phyloP scores from a whole-genome alignment of 805 yeast species.

The Candida yuanshanica region DNA sequence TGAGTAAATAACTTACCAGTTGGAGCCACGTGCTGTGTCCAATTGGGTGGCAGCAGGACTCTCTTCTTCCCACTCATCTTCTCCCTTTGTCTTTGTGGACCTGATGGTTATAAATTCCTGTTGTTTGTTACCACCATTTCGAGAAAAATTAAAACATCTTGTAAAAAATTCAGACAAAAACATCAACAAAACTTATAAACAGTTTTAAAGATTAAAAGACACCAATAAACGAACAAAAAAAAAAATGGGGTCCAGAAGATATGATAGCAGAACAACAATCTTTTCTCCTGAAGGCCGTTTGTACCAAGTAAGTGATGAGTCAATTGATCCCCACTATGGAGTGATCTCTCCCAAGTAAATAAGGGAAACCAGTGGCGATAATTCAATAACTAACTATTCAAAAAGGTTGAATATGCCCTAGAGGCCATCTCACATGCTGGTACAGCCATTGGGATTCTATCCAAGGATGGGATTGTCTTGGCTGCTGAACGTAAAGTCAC shows the following conservation, averaged over 20 bases:
- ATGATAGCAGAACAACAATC: constrained; percentile 97
- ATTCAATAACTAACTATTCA: constrained; percentile 2
- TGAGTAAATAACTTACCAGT: constrained; percentile 20
- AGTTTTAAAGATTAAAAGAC: not conserved
- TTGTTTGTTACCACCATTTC: not conserved
- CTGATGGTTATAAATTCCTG: not conserved
- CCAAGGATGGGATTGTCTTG: constrained; percentile 83
- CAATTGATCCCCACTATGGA: not conserved
- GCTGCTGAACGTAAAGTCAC: constrained; percentile 98
- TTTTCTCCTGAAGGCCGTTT: constrained; percentile 98
- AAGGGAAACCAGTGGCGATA: not conserved
- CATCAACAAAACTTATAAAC: not conserved
- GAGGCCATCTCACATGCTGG: constrained; percentile 98
- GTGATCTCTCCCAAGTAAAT: not conserved
- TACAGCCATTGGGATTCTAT: constrained; percentile 90
- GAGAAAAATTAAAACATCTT: not conserved
- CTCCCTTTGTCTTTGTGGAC: too few species aligned
- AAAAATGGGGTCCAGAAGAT: constrained; percentile 81
- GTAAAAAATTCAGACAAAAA: constrained; percentile 2
- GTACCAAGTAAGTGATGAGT: constrained; percentile 61
- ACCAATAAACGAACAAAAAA: not conserved
- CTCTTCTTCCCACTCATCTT: not conserved
- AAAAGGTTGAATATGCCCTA: constrained; percentile 84
- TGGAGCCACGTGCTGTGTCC: constrained; percentile 35
- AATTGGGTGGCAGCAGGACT: constrained; percentile 22